phyloP scores from a whole-genome alignment of 768 basidiomycete species.

The Termitomyces sp. region DNA sequence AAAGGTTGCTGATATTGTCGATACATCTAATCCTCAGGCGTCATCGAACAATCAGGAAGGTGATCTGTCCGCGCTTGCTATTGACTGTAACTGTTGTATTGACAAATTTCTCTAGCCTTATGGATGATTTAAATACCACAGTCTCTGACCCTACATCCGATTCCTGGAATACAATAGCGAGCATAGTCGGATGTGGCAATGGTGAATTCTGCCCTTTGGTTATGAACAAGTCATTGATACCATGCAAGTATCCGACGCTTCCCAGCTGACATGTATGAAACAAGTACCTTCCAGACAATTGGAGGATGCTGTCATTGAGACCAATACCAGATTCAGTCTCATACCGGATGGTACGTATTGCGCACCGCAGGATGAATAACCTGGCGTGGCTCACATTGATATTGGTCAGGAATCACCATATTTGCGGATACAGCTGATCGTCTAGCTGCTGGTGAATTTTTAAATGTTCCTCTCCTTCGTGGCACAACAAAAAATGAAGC shows the following conservation, averaged over 20 bases:
- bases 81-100: no score
- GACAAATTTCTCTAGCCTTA: no score
- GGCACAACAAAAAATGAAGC: conserved; percentile 30
- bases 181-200: conserved; percentile 28
- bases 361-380: conserved; percentile 17
- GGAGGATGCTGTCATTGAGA: conserved; percentile 25
- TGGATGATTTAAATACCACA: no score
- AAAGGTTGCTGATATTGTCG: no score
- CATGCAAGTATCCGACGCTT: conserved; percentile 15
- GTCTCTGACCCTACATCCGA: no score
- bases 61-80: background rate
- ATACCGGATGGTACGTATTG: conserved; percentile 26
- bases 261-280: conserved; percentile 33
- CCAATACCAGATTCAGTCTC: conserved; percentile 21
- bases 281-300: conserved; percentile 22
- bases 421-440: conserved; percentile 24
- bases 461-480: conserved; percentile 13
- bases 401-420: conserved; percentile 23
- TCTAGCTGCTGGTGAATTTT: conserved; percentile 13
- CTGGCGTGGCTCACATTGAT: conserved; percentile 1
- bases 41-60: conserved; percentile 13
- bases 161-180: conserved; percentile 16
- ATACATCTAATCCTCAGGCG: conserved; percentile 9
- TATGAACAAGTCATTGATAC: no score
- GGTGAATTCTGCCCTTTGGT: conserved; percentile 12